A percentile compares a stretch with the other conserved stretches of the same genome.
Conservation (phyloP, 257 asterid genomes). For the Solanum corneliomulleri region DNA sequence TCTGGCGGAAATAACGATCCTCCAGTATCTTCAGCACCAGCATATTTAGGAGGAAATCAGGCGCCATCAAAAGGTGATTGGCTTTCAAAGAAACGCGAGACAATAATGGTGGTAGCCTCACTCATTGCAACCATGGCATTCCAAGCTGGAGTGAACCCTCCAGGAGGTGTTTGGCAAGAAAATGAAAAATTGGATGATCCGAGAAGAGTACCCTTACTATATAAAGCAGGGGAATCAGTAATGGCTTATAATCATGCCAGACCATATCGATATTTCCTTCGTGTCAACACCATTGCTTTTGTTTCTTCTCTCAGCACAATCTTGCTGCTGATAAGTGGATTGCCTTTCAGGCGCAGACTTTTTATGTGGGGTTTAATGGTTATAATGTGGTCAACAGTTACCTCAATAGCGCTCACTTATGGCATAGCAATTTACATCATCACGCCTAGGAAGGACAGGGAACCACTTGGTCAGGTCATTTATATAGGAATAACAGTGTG, state of each 20-base stretch:
- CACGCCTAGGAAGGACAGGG: conserved; percentile 14
- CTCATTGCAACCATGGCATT: conserved; percentile 36
- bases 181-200: not conserved
- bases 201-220: conserved; percentile 1
- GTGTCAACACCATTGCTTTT: conserved; percentile 32
- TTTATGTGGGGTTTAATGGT: conserved; percentile 45
- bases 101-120: conserved; percentile 34
- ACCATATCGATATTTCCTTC: conserved; percentile 11
- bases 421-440: conserved; percentile 17
- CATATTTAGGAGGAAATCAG: not conserved
- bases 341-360: conserved; percentile 25
- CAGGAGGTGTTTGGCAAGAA: conserved; percentile 10
- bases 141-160: conserved; percentile 23
- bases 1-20: not conserved
- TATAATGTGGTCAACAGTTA: conserved; percentile 43
- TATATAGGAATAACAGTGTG: conserved; percentile 12
- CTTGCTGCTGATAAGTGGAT: conserved; percentile 40
- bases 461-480: conserved; percentile 10
- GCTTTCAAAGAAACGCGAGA: conserved; percentile 20
- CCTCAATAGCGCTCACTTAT: conserved; percentile 27
- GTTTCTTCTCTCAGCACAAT: conserved; percentile 46
- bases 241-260: conserved; percentile 25
- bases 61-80: conserved; percentile 4
- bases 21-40: not conserved
- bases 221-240: conserved; percentile 32